These are phyloP conservation scores for Cymbopogon flexuosus DNA, from an alignment of 202 grass and related monocot species.

Conservation along the genomic window DNA sequence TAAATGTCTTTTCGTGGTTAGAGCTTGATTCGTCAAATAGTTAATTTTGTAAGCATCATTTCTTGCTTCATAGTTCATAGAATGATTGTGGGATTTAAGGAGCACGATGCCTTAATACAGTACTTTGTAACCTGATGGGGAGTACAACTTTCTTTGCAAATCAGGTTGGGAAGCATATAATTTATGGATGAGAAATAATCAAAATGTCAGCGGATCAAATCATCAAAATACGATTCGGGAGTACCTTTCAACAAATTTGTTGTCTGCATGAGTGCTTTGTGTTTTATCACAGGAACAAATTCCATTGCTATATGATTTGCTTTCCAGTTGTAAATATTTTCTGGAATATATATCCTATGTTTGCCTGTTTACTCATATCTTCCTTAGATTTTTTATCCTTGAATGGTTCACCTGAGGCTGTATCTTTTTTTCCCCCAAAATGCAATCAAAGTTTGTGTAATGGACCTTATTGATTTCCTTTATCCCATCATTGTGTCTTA, in stretches of 20 bases:
- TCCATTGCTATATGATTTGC: neutral
- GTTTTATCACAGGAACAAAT: neutral
- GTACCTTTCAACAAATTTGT: neutral
- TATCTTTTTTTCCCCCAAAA: neutral
- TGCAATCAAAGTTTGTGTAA: neutral
- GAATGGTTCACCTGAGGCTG: conserved; percentile 5
- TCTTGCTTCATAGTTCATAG: neutral
- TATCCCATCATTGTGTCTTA: conserved; percentile 4
- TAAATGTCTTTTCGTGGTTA: neutral
- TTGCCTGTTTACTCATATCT: neutral
- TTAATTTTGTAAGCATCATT: neutral
- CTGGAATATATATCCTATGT: neutral
- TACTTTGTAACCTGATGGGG: neutral
- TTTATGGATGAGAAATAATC: neutral
- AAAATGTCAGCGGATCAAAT: neutral
- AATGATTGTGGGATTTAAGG: neutral
- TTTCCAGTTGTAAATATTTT: neutral
- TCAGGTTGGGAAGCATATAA: neutral
- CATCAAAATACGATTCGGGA: neutral
- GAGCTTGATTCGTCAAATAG: neutral
- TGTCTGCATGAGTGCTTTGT: neutral
- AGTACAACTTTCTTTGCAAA: neutral
- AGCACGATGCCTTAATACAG: neutral
- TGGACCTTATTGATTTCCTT: neutral
- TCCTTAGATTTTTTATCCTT: neutral